Base-by-base conservation (phyloP, 306 rosid species). In the Dalbergia oliveri region DNA sequence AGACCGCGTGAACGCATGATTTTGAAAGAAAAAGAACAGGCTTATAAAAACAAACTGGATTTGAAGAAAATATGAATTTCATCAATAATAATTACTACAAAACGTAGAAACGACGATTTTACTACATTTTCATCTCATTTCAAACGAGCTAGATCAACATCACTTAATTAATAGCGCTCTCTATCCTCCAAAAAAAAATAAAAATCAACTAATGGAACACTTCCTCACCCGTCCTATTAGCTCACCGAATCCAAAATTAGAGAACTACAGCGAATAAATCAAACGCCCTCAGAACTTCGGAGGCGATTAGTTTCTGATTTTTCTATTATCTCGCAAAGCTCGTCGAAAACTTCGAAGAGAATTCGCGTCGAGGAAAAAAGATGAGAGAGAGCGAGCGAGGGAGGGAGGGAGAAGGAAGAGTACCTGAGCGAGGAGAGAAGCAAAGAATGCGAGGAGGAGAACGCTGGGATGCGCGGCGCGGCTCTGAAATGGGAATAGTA, bases 391-490 rank as follows among this genome's bases (percentile, higher is more conserved):
- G 63, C 15, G 59, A 45, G 75, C 37, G 69, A 53, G 18, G 18
- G 75, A 18, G 50, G n/a, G 13, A 26, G 72, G 8, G 41, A 37
- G 41, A 37, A 5, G 5, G 49, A 26, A 26, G 60, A 33, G 19
- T 62, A 84, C 89, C 91, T 50, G 88, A 81, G 73, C 69, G 83
- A 75, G 86, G 70, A 74, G 87, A 77, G 69, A 72, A 73, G 43
- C 88, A 73, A 39, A 66, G 60, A 68, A 79, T 54, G 60, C 23
- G 10, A 19, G 23, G 78, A 41, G 53, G 66, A 72, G 75, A 64
- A 75, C 41, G 84, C 53, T 13, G 79, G 3, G 78, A 73, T n/a
- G 78, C 44, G 41, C 34, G 34, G 60, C 31, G 56, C 61, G 47
- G 69, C 21, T 68, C 33, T 54, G 83, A 81, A 78, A 82, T 31